Base-by-base conservation (phyloP, 2,329 filamentous ascomycete genomes). In the Colletotrichum australisinense region DNA sequence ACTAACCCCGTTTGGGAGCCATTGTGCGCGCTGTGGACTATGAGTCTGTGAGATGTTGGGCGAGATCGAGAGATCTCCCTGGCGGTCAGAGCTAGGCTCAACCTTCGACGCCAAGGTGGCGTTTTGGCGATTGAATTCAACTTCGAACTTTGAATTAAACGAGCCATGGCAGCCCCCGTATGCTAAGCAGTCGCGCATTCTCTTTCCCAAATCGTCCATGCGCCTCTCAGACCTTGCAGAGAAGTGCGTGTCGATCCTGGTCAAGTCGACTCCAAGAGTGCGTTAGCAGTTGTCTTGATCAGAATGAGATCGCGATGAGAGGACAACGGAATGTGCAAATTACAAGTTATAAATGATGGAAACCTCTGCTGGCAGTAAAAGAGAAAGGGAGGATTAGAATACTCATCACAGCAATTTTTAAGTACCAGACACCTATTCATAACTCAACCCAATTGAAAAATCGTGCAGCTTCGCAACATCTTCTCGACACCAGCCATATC, bases 11-110 rank as follows among this genome's bases (percentile, higher is more conserved):
- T 64, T 72, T 24, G 26, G 69, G 69, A 59, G 60, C 1, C 66
- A 69, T 72, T 72, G 22, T 9, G 69, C 69, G 69, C 65, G 65
- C 66, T n/a, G 69, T 63, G 49, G n/a, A 28, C 22, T 16, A 9
- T 14, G 14, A 2, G 24, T 22, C 19, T 16, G 26, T 19, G 7
- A 1, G 7, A 7, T 16, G 28, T 57, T 14, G 12, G 6, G 32
- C 19, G 30, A 62, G 32, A 35, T 57, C 9, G 14, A 56, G n/a
- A 14, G 49, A 57, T 28, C 28, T 38, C 46, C 14, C 22, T 22
- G 46, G 38, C 42, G 22, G 6, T 26, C 28, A 19, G 19, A 22
- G 3, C 19, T 28, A 28, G 4, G 12, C 4, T 7, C 14, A n/a
- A 60, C 22, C 35, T 30, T 14, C 8, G 19, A 53, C 35, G 63